Conservation (phyloP, 1,284 basidiomycete genomes). For the Peniophora sp. region DNA sequence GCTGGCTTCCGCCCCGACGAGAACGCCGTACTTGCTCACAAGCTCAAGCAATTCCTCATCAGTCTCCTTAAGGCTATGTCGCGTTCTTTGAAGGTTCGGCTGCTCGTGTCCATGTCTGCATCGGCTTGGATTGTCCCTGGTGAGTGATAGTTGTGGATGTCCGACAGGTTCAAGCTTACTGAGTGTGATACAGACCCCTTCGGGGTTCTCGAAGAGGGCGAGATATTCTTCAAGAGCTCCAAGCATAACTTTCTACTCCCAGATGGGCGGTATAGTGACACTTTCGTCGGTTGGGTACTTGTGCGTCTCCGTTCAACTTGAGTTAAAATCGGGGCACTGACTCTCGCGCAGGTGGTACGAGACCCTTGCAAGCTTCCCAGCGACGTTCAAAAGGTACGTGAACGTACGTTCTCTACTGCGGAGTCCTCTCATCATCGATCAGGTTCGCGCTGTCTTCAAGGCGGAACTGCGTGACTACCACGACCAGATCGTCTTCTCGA, state of each 20-base stretch:
- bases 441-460: slow-evolving; percentile 32
- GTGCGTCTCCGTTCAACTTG: slow-evolving; percentile 15
- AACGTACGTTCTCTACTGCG: no score
- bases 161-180: neutral
- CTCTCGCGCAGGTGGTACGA: slow-evolving; percentile 26
- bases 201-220: slow-evolving; percentile 26
- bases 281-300: slow-evolving; percentile 29
- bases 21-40: slow-evolving; percentile 24
- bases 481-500: slow-evolving; percentile 37
- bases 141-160: slow-evolving; percentile 10
- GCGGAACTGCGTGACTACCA: slow-evolving; percentile 22
- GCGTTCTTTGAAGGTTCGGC: slow-evolving; percentile 17
- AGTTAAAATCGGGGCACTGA: no score
- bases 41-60: slow-evolving; percentile 25
- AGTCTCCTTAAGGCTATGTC: slow-evolving; percentile 21
- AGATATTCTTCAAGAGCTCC: slow-evolving; percentile 31
- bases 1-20: slow-evolving; percentile 29
- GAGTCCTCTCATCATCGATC: neutral
- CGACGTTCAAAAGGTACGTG: slow-evolving; percentile 33
- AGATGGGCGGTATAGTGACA: slow-evolving; percentile 22
- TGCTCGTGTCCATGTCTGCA: slow-evolving; percentile 27
- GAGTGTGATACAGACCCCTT: slow-evolving; percentile 22
- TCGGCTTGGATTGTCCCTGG: slow-evolving; percentile 35
- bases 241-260: slow-evolving; percentile 15
- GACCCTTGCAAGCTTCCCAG: slow-evolving; percentile 39